These are phyloP conservation scores for Zygoascus sp. DNA, from an alignment of 1,139 yeast species.

Conservation along the genomic window DNA sequence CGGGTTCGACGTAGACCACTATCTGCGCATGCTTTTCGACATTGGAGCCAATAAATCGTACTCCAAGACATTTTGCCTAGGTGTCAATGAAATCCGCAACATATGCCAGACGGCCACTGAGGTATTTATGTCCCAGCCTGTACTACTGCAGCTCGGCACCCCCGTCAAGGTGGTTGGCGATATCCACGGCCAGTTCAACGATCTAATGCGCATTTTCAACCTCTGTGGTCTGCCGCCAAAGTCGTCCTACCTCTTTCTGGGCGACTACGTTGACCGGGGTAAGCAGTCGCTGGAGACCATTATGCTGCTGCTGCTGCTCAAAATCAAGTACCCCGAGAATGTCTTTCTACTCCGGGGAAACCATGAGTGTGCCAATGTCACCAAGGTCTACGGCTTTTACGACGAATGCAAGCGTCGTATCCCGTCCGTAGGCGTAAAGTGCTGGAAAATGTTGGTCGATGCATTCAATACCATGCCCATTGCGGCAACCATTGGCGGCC, in stretches of 20 bases:
- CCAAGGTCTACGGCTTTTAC: slow-evolving; percentile 81
- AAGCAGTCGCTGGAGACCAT: slow-evolving; percentile 79
- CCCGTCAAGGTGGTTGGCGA: slow-evolving; percentile 88
- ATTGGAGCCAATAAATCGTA: slow-evolving; percentile 18
- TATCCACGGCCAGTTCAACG: slow-evolving; percentile 80
- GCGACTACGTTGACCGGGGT: slow-evolving; percentile 86
- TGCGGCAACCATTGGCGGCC: slow-evolving; percentile 81
- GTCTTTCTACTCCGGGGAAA: slow-evolving; percentile 80
- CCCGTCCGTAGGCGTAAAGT: slow-evolving; percentile 41
- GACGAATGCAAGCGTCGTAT: slow-evolving; percentile 78
- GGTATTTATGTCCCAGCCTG: slow-evolving; percentile 71
- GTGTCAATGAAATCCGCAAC: slow-evolving; percentile 53
- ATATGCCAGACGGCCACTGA: slow-evolving; percentile 66
- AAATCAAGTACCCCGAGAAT: slow-evolving; percentile 77
- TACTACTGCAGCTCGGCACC: slow-evolving; percentile 67
- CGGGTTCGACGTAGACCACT: slow-evolving; percentile 13
- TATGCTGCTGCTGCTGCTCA: slow-evolving; percentile 63
- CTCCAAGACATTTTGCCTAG: slow-evolving; percentile 31
- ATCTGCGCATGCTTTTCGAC: slow-evolving; percentile 24
- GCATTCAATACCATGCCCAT: slow-evolving; percentile 82
- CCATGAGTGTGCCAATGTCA: slow-evolving; percentile 79
- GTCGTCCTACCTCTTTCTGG: slow-evolving; percentile 71
- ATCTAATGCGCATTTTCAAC: slow-evolving; percentile 67
- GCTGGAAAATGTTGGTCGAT: slow-evolving; percentile 76
- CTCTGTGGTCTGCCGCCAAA: slow-evolving; percentile 78